These are phyloP conservation scores for Sutorius australiensis DNA, from an alignment of 768 basidiomycete species.

Conservation along the genomic window DNA sequence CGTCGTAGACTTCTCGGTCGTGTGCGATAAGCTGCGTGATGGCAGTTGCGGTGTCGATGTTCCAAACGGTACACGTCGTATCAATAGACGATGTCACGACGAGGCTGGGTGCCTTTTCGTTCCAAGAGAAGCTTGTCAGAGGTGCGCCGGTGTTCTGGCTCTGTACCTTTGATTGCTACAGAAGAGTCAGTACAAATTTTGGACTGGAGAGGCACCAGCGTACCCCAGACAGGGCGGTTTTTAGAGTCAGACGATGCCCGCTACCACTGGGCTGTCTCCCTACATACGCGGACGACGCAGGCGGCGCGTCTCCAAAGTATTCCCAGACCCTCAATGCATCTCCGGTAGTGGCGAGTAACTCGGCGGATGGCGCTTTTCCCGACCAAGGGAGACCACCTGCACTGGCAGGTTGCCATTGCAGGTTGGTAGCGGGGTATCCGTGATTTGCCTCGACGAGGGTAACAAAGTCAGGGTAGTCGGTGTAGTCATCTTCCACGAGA, in stretches of 20 bases:
- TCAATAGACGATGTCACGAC: conserved; percentile 98
- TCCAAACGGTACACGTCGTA: conserved; percentile 99
- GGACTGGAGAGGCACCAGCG: conserved; percentile 28
- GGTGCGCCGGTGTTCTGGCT: conserved; percentile 82
- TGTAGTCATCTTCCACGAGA: conserved; percentile 81
- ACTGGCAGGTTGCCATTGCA: conserved; percentile 89
- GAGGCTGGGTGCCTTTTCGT: conserved; percentile 82
- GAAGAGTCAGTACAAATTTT: conserved; percentile 11
- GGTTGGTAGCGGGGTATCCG: conserved; percentile 88
- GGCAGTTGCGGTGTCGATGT: conserved; percentile 89
- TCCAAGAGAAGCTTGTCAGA: conserved; percentile 97
- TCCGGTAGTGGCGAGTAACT: conserved; percentile 89
- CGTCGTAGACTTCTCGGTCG: conserved; percentile 94
- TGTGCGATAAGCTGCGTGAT: conserved; percentile 97
- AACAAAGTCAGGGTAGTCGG: conserved; percentile 82
- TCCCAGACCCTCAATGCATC: conserved; percentile 94
- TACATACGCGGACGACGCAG: conserved; percentile 60
- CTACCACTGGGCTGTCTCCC: conserved; percentile 56
- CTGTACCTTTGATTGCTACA: conserved; percentile 86
- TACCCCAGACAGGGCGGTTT: conserved; percentile 80
- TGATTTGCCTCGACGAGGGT: conserved; percentile 81
- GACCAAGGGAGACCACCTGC: conserved; percentile 63
- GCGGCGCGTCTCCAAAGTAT: conserved; percentile 64
- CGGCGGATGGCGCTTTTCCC: conserved; percentile 61
- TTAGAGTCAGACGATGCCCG: conserved; percentile 65